These are phyloP conservation scores for Alternaria metachromatica DNA, from an alignment of 2,329 filamentous ascomycete genomes.

Conservation along the genomic window DNA sequence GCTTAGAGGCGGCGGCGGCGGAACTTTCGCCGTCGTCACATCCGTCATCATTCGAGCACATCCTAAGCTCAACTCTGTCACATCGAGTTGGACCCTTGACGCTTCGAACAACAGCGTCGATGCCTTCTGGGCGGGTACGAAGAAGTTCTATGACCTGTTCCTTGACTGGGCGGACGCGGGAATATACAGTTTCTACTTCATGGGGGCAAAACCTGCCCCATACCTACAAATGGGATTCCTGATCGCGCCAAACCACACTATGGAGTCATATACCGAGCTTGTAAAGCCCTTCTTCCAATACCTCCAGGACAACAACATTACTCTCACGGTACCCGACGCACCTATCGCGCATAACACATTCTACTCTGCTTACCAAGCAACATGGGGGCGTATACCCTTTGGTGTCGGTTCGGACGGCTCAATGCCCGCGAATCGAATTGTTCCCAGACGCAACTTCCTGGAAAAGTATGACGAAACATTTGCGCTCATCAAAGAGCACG, in stretches of 20 bases:
- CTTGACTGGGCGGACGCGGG: conserved; percentile 22
- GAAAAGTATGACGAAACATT: conserved; percentile 32
- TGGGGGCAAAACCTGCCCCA: conserved; percentile 13
- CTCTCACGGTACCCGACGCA: conserved; percentile 30
- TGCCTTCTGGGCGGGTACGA: conserved; percentile 16
- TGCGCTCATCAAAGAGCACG: conserved; percentile 51
- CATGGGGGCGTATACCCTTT: conserved; percentile 23
- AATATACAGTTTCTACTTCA: conserved; percentile 25
- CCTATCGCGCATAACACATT: conserved; percentile 20
- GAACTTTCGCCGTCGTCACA: conserved; percentile 21
- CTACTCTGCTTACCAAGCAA: conserved; percentile 28
- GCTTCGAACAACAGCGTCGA: conserved; percentile 27
- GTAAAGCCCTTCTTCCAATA: conserved; percentile 21
- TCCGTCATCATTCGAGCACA: conserved; percentile 26
- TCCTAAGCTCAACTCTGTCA: conserved; percentile 29
- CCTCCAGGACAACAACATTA: conserved; percentile 20
- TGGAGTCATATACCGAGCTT: conserved; percentile 17
- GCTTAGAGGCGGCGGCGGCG: conserved; percentile 28
- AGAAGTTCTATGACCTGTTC: conserved; percentile 19
- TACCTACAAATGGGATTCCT: conserved; percentile 22
- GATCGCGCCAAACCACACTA: conserved; percentile 23
- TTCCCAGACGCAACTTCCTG: conserved; percentile 32
- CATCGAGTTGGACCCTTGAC: conserved; percentile 33
- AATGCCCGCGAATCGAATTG: conserved; percentile 34
- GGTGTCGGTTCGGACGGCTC: conserved; percentile 29